Percentiles rank a stretch among this genome's conserved stretches.
phyloP scores from a whole-genome alignment of 73 alveolate genomes.

The Blepharisma japonicum region DNA sequence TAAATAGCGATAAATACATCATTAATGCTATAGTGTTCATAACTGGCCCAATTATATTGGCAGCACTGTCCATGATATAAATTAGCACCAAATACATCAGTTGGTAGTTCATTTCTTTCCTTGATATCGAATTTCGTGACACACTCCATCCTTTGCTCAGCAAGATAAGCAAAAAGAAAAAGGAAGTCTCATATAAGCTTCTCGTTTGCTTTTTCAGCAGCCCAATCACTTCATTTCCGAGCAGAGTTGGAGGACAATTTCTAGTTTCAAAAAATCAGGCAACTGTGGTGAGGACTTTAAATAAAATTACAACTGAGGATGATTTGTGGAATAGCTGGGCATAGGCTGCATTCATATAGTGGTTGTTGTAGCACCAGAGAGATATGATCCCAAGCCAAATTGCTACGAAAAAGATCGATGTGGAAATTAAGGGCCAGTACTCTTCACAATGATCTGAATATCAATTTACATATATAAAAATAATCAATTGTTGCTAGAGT shows the following conservation, averaged over 20 bases:
- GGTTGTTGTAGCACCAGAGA: not conserved
- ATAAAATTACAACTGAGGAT: not conserved
- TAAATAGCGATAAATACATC: not conserved
- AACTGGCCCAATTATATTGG: constrained; percentile 1
- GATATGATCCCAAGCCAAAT: too few species aligned
- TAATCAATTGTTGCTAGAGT: too few species aligned
- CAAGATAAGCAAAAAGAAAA: not conserved
- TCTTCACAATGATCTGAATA: too few species aligned
- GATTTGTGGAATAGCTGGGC: constrained; percentile 10
- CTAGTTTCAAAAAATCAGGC: not conserved
- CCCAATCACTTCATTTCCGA: not conserved
- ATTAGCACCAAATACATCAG: not conserved
- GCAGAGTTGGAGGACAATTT: not conserved
- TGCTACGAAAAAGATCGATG: too few species aligned
- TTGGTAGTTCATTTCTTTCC: constrained; percentile 3
- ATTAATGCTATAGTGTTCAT: not conserved
- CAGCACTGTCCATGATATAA: constrained; percentile 19
- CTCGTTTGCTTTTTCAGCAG: constrained; percentile 12
- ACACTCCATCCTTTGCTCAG: constrained; percentile 16
- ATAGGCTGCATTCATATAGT: not conserved
- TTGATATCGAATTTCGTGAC: not conserved
- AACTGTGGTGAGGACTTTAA: not conserved
- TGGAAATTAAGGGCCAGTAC: too few species aligned
- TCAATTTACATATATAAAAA: too few species aligned
- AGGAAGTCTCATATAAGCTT: constrained; percentile 12